Percentiles rank a stretch among this genome's conserved stretches.
Conservation (phyloP, 1,284 basidiomycete genomes). For the Termitomyces sp. region DNA sequence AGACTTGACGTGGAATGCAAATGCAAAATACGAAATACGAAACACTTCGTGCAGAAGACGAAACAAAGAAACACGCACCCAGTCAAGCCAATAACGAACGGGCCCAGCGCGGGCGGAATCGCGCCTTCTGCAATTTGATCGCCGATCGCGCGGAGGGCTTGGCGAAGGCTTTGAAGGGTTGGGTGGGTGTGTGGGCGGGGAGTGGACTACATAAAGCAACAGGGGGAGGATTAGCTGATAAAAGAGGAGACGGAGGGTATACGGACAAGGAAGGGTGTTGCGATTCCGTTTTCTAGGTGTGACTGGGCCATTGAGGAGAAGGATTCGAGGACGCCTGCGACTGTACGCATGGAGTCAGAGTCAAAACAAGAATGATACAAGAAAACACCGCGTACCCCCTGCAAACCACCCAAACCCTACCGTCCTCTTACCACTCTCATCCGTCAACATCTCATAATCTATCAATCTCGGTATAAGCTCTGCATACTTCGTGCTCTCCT, state of each 20-base stretch:
- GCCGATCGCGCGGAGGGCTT: conserved; percentile 57
- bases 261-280: conserved; percentile 78
- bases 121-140: conserved; percentile 52
- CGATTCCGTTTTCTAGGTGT: conserved; percentile 72
- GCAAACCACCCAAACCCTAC: conserved; percentile 90
- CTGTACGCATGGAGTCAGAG: conserved; percentile 30
- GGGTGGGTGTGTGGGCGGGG: conserved; percentile 76
- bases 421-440: conserved; percentile 61
- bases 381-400: conserved; percentile 51
- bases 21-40: too few relatives aligned
- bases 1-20: too few relatives aligned
- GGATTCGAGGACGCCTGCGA: conserved; percentile 81
- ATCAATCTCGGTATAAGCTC: not conserved
- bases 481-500: not conserved
- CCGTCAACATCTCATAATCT: conserved; percentile 72
- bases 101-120: conserved; percentile 61
- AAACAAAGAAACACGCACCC: conserved; percentile 46
- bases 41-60: not conserved
- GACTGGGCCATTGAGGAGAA: conserved; percentile 74
- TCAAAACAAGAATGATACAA: not conserved
- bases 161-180: conserved; percentile 53
- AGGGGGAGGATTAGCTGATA: not conserved
- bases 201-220: conserved; percentile 47
- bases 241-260: not conserved
- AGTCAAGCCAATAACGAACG: conserved; percentile 78